These are phyloP conservation scores for Kitagawia praeruptora DNA, from an alignment of 129 eudicot species.

Conservation along the genomic window DNA sequence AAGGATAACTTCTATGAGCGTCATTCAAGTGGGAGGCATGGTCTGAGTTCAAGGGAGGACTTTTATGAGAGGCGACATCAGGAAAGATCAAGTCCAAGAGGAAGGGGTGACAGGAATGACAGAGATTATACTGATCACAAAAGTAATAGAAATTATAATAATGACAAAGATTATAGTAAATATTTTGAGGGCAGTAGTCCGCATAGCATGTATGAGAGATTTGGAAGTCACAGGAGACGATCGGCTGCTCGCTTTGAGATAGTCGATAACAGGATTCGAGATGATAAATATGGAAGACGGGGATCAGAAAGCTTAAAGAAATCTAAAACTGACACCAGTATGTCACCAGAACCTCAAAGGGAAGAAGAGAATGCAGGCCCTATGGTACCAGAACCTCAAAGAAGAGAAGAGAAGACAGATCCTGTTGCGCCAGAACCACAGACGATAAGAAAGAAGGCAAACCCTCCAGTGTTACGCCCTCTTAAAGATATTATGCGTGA, in stretches of 20 bases:
- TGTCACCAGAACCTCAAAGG: constrained; percentile 25
- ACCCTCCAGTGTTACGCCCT: constrained; percentile 18
- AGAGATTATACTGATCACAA: constrained; percentile 21
- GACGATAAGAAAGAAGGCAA: background rate
- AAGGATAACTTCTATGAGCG: constrained; percentile 12
- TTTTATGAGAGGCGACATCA: constrained; percentile 8
- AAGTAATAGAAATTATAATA: background rate
- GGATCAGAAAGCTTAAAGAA: background rate
- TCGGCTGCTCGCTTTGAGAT: constrained; percentile 35
- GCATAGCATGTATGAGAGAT: constrained; percentile 13
- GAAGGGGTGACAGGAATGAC: background rate
- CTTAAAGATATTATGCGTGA: constrained; percentile 23
- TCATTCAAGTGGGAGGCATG: constrained; percentile 3
- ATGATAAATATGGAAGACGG: constrained; percentile 22
- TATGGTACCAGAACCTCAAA: constrained; percentile 18
- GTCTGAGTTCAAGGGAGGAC: constrained; percentile 4
- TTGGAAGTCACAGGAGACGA: constrained; percentile 17
- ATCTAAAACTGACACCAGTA: constrained; percentile 10
- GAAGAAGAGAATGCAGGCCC: background rate
- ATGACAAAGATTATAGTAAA: constrained; percentile 11
- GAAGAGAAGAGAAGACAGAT: background rate
- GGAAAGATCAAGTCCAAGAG: constrained; percentile 8
- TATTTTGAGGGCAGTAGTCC: constrained; percentile 25
- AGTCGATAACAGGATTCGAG: constrained; percentile 45
- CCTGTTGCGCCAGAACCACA: constrained; percentile 21